phyloP scores from a whole-genome alignment of 352 stramenopile species.

The Aphanomyces invadans region DNA sequence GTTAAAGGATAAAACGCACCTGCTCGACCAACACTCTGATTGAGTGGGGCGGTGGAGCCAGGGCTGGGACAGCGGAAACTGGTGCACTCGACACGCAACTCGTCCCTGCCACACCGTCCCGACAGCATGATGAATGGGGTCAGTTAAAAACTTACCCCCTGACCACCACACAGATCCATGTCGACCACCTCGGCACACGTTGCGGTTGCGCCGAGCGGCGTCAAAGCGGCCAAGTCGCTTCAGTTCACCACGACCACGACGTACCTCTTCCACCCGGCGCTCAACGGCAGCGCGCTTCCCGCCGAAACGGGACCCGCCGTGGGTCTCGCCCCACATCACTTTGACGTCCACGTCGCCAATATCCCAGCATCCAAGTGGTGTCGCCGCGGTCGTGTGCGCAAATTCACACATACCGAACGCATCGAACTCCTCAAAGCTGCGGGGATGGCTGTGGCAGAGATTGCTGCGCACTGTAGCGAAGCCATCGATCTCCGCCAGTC shows the following conservation, averaged over 20 bases:
- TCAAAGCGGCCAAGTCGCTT: neutral
- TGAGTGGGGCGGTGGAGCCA: neutral
- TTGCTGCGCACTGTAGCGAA: conserved; percentile 12
- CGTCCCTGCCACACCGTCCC: neutral
- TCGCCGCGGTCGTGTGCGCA: conserved; percentile 3
- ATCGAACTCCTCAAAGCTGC: conserved; percentile 10
- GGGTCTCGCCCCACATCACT: conserved; percentile 1
- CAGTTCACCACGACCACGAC: conserved; percentile 15
- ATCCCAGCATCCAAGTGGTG: neutral
- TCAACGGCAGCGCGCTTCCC: conserved; percentile 8
- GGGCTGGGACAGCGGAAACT: neutral
- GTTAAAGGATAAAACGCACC: neutral
- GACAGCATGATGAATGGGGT: no score
- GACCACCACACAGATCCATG: neutral
- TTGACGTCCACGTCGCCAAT: neutral
- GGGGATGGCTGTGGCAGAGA: neutral
- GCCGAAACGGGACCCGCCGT: conserved; percentile 2
- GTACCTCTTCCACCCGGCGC: conserved; percentile 5
- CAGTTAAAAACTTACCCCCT: no score
- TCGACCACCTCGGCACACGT: no score
- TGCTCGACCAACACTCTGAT: neutral
- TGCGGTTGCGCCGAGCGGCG: no score
- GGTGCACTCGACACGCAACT: no score
- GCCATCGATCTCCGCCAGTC: conserved; percentile 17
- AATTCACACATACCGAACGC: conserved; percentile 9